Evolutionary conservation across 495 filamentous ascomycete species (phyloP), one percentile per base, ranked within the genome.

Genomic region (Annulohypoxylon maeteangense): DNA sequence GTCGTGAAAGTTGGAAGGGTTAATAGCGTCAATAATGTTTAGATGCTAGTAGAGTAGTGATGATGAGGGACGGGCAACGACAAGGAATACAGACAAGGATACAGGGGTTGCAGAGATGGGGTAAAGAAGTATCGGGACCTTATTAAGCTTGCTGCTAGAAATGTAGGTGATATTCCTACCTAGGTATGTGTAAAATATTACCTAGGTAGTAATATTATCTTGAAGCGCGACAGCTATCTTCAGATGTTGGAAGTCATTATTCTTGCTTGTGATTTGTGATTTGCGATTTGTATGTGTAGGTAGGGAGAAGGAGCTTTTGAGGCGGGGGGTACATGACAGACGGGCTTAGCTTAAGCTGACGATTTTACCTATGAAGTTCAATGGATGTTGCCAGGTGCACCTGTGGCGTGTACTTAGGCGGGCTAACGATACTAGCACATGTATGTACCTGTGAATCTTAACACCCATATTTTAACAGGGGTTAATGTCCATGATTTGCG

Each of bases 331-430:
- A 29, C 20, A 47, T 47, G 18, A 22, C n/a, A 50, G 25, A 22
- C 20, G n/a, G n/a, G n/a, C 47, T 50, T 27, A 50, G 47, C 47
- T 29, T 47, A 7, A 47, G 7, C 12, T 29, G 47, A 54, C 1
- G 48, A 54, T n/a, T n/a, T 34, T 14, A 20, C 50, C 27, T 54
- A 34, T 54, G 50, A 34, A 34, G 50, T 54, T 29, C 6, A 29
- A 29, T 6, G 27, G n/a, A n/a, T n/a, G n/a, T n/a, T n/a, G n/a
- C n/a, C n/a, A n/a, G n/a, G 2, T 54, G 29, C 16, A 34, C 50
- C 50, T 54, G n/a, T 54, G 50, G 50, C 29, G 50, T 54, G 27
- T 54, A 4, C 7, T 16, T 54, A 54, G 27, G 48, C 45, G 27
- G 45, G 45, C 22, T 50, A 16, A 50, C 11, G 45, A 50, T 50